Percentiles rank a stretch among this genome's conserved stretches.
Conservation (phyloP, 305 asterid genomes). For the Solanum aculeatissimum region DNA sequence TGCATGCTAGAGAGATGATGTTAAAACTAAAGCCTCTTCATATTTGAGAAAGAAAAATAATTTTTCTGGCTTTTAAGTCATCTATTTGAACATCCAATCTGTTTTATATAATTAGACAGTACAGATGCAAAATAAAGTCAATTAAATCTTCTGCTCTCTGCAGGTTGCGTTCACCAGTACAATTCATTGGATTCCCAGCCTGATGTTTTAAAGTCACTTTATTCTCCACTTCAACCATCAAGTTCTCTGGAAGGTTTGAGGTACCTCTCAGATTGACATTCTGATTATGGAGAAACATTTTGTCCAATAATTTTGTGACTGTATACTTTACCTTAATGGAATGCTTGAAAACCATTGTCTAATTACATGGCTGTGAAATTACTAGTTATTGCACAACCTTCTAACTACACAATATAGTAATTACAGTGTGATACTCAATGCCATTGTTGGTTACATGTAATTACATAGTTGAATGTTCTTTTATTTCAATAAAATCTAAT, state of each 20-base stretch:
- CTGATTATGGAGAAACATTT: not conserved
- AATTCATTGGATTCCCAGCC: conserved; percentile 92
- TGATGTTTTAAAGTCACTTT: conserved; percentile 85
- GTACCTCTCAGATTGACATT: conserved; percentile 22
- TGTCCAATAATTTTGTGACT: not conserved
- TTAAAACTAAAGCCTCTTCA: not conserved
- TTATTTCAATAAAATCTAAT: not conserved
- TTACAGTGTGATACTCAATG: not conserved
- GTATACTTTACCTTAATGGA: not conserved
- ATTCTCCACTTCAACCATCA: conserved; percentile 91
- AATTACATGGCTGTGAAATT: not conserved
- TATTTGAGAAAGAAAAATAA: not conserved
- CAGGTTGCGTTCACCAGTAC: conserved; percentile 92
- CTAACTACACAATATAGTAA: too few relatives aligned
- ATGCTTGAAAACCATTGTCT: not conserved
- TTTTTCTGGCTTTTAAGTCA: not conserved
- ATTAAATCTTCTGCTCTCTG: conserved; percentile 15
- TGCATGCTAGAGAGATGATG: not conserved
- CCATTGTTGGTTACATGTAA: not conserved
- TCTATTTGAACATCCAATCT: not conserved
- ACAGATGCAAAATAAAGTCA: not conserved
- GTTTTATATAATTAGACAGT: not conserved
- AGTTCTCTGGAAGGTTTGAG: conserved; percentile 85
- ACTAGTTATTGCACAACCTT: not conserved
- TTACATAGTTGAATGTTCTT: not conserved